Conservation (phyloP, 345 rosid genomes). For the Bruguiera sexangula region DNA sequence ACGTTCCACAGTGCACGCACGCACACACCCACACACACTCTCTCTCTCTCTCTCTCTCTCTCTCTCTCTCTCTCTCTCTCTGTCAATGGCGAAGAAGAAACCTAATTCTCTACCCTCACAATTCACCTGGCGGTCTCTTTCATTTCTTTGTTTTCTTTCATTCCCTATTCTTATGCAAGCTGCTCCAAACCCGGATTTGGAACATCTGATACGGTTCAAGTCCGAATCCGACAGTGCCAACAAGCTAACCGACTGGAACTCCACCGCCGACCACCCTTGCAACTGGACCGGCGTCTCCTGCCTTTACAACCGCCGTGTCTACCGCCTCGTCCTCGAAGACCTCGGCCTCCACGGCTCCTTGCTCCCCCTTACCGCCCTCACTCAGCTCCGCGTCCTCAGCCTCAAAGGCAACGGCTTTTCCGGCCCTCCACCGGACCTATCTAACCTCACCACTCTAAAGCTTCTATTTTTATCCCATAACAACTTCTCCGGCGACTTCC, state of each 20-base stretch:
- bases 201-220: conserved; percentile 53
- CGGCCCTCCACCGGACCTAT: conserved; percentile 61
- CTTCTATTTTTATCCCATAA: conserved; percentile 76
- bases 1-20: neutral
- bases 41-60: conserved; percentile 12
- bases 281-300: conserved; percentile 74
- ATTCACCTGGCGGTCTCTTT: conserved; percentile 12
- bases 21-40: conserved; percentile 9
- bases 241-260: conserved; percentile 60
- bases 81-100: conserved; percentile 42
- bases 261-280: conserved; percentile 43
- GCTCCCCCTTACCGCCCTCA: conserved; percentile 42
- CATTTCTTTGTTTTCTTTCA: conserved; percentile 10
- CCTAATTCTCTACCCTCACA: conserved; percentile 10
- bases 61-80: conserved; percentile 2
- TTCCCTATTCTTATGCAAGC: conserved; percentile 14
- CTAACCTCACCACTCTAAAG: conserved; percentile 64
- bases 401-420: conserved; percentile 61
- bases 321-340: conserved; percentile 67
- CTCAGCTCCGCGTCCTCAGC: conserved; percentile 79
- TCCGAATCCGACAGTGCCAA: conserved; percentile 49
- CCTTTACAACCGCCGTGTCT: conserved; percentile 44
- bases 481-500: conserved; percentile 61
- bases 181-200: conserved; percentile 43
- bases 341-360: conserved; percentile 56